Conservation (phyloP, 441 rosid genomes). For the Adansonia madagascariensis region DNA sequence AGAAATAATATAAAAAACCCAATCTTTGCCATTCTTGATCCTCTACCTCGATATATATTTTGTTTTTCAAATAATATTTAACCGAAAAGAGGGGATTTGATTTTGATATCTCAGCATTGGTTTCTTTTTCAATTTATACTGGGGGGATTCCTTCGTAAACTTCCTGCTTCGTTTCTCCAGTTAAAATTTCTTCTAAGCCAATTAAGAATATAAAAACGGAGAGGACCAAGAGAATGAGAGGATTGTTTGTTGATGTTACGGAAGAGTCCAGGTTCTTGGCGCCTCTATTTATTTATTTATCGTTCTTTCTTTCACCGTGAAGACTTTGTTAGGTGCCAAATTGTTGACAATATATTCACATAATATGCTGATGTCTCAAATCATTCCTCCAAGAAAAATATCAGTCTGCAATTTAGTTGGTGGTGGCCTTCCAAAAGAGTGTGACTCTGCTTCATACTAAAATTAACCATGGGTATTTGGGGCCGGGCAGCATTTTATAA, state of each 20-base stretch:
- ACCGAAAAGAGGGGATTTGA: not conserved
- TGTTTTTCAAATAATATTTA: not conserved
- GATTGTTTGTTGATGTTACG: conserved; percentile 19
- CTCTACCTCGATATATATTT: not conserved
- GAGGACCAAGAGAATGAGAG: conserved; percentile 11
- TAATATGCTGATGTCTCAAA: not conserved
- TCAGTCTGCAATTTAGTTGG: not conserved
- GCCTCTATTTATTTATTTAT: not conserved
- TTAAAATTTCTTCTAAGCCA: not conserved
- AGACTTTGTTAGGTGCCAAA: conserved; percentile 13
- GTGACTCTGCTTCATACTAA: not conserved
- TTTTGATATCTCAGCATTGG: not conserved
- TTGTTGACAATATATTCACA: not conserved
- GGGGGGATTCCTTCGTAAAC: not conserved
- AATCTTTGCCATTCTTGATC: not conserved
- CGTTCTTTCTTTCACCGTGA: not conserved
- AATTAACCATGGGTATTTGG: not conserved
- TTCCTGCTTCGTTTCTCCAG: not conserved
- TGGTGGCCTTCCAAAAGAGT: not conserved
- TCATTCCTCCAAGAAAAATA: not conserved
- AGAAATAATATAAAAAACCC: not conserved
- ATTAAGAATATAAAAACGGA: not conserved
- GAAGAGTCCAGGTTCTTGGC: conserved; percentile 1
- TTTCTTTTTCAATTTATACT: conserved; percentile 16
- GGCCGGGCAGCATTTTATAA: not conserved